phyloP scores from a whole-genome alignment of 768 basidiomycete genomes.

The Asterophora lycoperdoides region DNA sequence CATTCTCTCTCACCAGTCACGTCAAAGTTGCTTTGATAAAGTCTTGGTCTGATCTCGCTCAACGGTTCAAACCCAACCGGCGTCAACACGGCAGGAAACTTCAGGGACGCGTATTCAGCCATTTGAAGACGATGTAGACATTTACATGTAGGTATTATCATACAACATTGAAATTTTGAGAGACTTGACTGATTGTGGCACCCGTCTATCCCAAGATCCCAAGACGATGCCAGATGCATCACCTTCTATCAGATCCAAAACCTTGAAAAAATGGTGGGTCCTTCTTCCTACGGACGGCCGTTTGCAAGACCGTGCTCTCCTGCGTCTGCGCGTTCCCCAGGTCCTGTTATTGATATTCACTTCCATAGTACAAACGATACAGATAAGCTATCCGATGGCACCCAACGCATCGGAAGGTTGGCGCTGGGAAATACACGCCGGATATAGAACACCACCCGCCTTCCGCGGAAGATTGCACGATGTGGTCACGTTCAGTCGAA shows the following conservation, averaged over 20 bases:
- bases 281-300: not conserved
- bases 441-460: slow-evolving; percentile 38
- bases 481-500: slow-evolving; percentile 32
- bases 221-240: slow-evolving; percentile 1
- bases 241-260: slow-evolving; percentile 4
- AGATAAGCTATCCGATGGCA: slow-evolving; percentile 35
- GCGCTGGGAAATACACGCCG: slow-evolving; percentile 30
- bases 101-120: slow-evolving; percentile 28
- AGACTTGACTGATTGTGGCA: slow-evolving; percentile 36
- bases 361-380: slow-evolving; percentile 8
- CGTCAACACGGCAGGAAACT: slow-evolving; percentile 27
- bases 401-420: slow-evolving; percentile 39
- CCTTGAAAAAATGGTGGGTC: not conserved
- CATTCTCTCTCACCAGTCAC: slow-evolving; percentile 8
- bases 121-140: slow-evolving; percentile 14
- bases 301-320: too few species aligned
- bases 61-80: slow-evolving; percentile 7
- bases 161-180: slow-evolving; percentile 22
- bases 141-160: slow-evolving; percentile 17
- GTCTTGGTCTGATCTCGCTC: slow-evolving; percentile 10
- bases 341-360: slow-evolving; percentile 5
- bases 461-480: slow-evolving; percentile 45
- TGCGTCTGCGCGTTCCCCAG: not conserved
- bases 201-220: slow-evolving; percentile 19
- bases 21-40: slow-evolving; percentile 12